Conservation (phyloP, 164 flowering plant genomes). For the Kingdonia uniflora region DNA sequence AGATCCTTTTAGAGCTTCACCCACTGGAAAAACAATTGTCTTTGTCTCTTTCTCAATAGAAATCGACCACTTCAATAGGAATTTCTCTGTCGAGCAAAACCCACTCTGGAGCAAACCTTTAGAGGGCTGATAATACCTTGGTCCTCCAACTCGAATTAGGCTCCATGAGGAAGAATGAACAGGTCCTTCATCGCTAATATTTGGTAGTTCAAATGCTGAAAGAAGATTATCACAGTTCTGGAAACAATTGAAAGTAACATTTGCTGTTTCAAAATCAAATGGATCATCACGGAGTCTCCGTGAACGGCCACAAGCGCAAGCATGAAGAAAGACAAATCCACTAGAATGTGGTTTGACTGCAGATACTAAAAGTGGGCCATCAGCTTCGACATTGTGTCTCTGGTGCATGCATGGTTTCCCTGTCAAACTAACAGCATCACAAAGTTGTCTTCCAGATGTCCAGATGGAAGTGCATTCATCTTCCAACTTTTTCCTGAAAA, state of each 20-base stretch:
- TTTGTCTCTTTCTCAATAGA: slow-evolving; percentile 28
- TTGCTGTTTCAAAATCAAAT: slow-evolving; percentile 84
- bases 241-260: slow-evolving; percentile 36
- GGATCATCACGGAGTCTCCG: slow-evolving; percentile 63
- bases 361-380: slow-evolving; percentile 16
- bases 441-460: slow-evolving; percentile 83
- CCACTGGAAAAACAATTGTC: slow-evolving; percentile 14
- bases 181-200: slow-evolving; percentile 30
- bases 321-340: slow-evolving; percentile 86
- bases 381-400: slow-evolving; percentile 37
- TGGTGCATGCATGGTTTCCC: slow-evolving; percentile 92
- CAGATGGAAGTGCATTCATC: slow-evolving; percentile 75
- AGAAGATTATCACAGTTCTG: slow-evolving; percentile 66
- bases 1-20: slow-evolving; percentile 21
- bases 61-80: slow-evolving; percentile 59
- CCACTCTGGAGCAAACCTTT: slow-evolving; percentile 90
- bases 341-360: slow-evolving; percentile 59
- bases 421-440: slow-evolving; percentile 92
- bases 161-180: slow-evolving; percentile 60
- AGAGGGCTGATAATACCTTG: slow-evolving; percentile 73
- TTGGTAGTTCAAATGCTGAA: slow-evolving; percentile 49
- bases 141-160: slow-evolving; percentile 63
- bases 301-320: slow-evolving; percentile 94
- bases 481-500: slow-evolving; percentile 45
- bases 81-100: slow-evolving; percentile 50